phyloP scores from a whole-genome alignment of 495 filamentous ascomycete species.

The Penicillium cataractarum region DNA sequence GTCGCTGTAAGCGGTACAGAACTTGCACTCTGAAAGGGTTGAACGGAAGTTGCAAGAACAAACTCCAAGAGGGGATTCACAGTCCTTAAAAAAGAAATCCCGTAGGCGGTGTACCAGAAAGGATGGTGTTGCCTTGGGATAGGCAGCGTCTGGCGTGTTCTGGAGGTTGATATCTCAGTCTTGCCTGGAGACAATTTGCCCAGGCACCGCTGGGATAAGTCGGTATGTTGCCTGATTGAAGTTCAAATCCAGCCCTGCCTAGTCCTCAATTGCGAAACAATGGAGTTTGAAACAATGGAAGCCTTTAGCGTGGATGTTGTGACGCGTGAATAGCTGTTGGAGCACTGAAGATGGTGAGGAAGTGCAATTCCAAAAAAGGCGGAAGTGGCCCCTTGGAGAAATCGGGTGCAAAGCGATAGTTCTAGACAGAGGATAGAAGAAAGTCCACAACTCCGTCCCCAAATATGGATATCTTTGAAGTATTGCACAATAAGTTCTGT shows the following conservation, averaged over 20 bases:
- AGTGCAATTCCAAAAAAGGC: constrained; percentile 14
- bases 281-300: not conserved
- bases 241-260: not conserved
- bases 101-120: not conserved
- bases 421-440: not conserved
- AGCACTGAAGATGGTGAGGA: constrained; percentile 20
- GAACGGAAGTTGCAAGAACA: not conserved
- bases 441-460: constrained; percentile 9
- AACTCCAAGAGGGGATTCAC: not conserved
- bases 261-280: not conserved
- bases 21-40: not conserved
- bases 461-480: not conserved
- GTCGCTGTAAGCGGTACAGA: not conserved
- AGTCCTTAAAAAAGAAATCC: not conserved
- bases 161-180: not conserved
- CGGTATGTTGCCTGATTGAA: not conserved
- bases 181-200: not conserved
- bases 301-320: not conserved
- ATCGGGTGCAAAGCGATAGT: constrained; percentile 10
- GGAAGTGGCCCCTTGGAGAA: constrained; percentile 21
- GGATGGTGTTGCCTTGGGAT: not conserved
- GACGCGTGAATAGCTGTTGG: constrained; percentile 12
- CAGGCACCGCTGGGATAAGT: not conserved
- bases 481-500: not conserved
- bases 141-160: not conserved